These are phyloP conservation scores for Didymella exigua DNA, from an alignment of 2,329 filamentous ascomycete genomes.

Conservation along the genomic window DNA sequence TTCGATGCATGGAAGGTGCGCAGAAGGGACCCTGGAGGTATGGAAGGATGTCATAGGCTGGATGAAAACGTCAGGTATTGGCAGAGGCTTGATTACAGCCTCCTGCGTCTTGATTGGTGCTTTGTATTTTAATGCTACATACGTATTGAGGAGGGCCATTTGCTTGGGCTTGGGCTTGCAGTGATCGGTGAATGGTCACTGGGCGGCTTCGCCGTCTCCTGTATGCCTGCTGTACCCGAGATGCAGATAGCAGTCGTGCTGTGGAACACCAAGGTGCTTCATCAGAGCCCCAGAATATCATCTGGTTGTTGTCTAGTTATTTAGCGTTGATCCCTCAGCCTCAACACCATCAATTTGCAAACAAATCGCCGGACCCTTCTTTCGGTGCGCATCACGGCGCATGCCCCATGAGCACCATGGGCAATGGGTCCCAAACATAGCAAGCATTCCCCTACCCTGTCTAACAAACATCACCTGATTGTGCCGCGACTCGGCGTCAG, in stretches of 20 bases:
- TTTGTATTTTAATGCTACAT: not conserved
- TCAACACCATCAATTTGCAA: not conserved
- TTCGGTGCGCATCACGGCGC: not conserved
- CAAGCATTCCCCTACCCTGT: not conserved
- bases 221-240: not conserved
- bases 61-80: not conserved
- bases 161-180: not conserved
- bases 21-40: not conserved
- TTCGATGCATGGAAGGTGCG: not conserved
- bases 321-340: not conserved
- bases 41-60: not conserved
- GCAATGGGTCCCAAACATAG: not conserved
- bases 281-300: not conserved
- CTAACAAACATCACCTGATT: constrained; percentile 1
- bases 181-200: not conserved
- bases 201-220: not conserved
- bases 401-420: not conserved
- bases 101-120: not conserved
- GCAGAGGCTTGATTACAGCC: not conserved
- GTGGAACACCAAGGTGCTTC: not conserved
- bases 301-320: not conserved
- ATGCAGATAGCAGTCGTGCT: not conserved
- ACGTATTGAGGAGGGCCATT: not conserved
- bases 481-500: constrained; percentile 4
- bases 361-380: not conserved